Conservation (phyloP, 2,329 filamentous ascomycete genomes). For the Corniculantispora saksenae region DNA sequence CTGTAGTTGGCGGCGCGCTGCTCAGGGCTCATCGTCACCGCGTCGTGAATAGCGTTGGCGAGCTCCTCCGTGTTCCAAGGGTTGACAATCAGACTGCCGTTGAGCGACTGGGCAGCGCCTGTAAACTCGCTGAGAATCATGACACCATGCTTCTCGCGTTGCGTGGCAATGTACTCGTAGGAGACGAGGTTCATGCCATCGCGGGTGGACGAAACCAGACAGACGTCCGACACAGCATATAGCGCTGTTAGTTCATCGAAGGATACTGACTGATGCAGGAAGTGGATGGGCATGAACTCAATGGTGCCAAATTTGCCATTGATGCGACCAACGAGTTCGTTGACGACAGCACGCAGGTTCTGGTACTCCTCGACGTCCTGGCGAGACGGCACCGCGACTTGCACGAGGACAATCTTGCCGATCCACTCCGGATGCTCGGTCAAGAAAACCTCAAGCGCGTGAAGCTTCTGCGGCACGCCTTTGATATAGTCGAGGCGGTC, state of each 20-base stretch:
- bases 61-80: slow-evolving; percentile 98
- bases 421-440: slow-evolving; percentile 98
- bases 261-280: slow-evolving; percentile 92
- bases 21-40: slow-evolving; percentile 94
- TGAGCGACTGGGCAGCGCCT: slow-evolving; percentile 90
- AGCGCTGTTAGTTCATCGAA: slow-evolving; percentile 94
- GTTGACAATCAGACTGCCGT: slow-evolving; percentile 92
- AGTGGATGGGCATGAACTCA: slow-evolving; percentile 98
- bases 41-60: slow-evolving; percentile 88
- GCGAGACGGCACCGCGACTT: slow-evolving; percentile 91
- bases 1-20: slow-evolving; percentile 83
- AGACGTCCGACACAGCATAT: slow-evolving; percentile 89
- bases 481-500: slow-evolving; percentile 99
- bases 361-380: slow-evolving; percentile 98
- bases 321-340: slow-evolving; percentile 94
- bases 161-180: slow-evolving; percentile 96
- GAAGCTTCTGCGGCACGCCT: slow-evolving; percentile 94
- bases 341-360: slow-evolving; percentile 91
- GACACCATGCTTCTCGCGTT: slow-evolving; percentile 85
- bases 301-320: slow-evolving; percentile 97
- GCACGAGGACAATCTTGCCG: slow-evolving; percentile 92
- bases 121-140: slow-evolving; percentile 97
- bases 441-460: slow-evolving; percentile 93
- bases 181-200: slow-evolving; percentile 99
- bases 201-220: slow-evolving; percentile 89